phyloP scores from a whole-genome alignment of 345 rosid genomes.

The Theobroma cacao region DNA sequence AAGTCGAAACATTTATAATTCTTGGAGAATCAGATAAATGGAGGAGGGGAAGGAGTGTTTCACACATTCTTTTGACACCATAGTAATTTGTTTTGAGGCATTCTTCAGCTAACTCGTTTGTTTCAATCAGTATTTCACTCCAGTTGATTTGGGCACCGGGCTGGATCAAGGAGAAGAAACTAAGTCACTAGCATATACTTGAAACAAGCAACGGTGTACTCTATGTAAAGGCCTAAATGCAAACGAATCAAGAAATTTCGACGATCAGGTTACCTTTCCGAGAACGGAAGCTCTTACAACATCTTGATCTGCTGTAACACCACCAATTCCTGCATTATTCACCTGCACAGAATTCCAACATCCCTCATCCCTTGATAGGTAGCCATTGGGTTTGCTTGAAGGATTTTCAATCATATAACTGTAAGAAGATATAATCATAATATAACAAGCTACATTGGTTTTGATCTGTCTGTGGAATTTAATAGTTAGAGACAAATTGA shows the following conservation, averaged over 20 bases:
- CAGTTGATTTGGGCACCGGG: conserved; percentile 17
- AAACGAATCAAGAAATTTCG: too few species aligned
- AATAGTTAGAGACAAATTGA: too few species aligned
- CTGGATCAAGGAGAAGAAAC: conserved; percentile 12
- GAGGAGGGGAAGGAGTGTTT: conserved; percentile 40
- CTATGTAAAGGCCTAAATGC: neutral
- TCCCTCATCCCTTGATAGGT: too few species aligned
- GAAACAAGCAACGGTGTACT: too few species aligned
- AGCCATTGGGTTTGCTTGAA: neutral
- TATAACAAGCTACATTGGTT: too few species aligned
- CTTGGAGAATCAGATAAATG: conserved; percentile 36
- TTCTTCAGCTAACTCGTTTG: conserved; percentile 24
- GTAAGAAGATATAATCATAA: neutral
- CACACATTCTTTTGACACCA: conserved; percentile 32
- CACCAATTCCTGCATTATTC: conserved; percentile 39
- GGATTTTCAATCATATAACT: neutral
- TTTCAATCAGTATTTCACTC: conserved; percentile 15
- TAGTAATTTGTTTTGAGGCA: conserved; percentile 48
- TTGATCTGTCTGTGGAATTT: too few species aligned
- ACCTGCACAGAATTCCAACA: conserved; percentile 27
- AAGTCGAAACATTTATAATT: conserved; percentile 36
- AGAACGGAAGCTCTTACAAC: conserved; percentile 7
- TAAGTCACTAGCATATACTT: neutral
- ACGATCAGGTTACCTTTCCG: conserved; percentile 25
- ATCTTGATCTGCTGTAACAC: conserved; percentile 14